phyloP scores from a whole-genome alignment of 257 asterid species.

The Penstemon eatonii region DNA sequence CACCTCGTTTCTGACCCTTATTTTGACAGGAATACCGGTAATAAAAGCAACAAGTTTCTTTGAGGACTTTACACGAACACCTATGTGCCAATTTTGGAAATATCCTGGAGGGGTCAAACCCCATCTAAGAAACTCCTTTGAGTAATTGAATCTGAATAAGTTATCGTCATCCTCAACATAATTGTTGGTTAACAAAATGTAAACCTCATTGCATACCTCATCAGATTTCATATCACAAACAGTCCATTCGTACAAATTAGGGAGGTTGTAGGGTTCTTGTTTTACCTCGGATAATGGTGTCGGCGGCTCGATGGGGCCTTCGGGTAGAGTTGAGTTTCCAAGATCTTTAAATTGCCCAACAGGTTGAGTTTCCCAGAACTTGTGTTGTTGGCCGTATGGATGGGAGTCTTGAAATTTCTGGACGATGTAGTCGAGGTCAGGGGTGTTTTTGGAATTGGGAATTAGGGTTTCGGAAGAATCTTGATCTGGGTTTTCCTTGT shows the following conservation, averaged over 20 bases:
- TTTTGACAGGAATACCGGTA: slow-evolving; percentile 47
- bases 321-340: slow-evolving; percentile 45
- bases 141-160: slow-evolving; percentile 56
- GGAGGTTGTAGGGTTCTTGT: slow-evolving; percentile 61
- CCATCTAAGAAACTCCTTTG: slow-evolving; percentile 59
- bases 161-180: slow-evolving; percentile 62
- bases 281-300: slow-evolving; percentile 49
- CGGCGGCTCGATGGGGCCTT: slow-evolving; percentile 55
- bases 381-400: slow-evolving; percentile 37
- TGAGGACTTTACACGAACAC: slow-evolving; percentile 49
- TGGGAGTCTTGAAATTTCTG: slow-evolving; percentile 41
- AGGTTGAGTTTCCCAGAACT: slow-evolving; percentile 64
- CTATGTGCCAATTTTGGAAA: slow-evolving; percentile 51
- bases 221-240: slow-evolving; percentile 49
- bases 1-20: slow-evolving; percentile 42
- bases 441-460: slow-evolving; percentile 31
- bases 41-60: slow-evolving; percentile 55
- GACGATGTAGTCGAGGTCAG: slow-evolving; percentile 35
- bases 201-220: slow-evolving; percentile 54
- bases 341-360: slow-evolving; percentile 57
- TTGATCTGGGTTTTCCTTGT: slow-evolving; percentile 37
- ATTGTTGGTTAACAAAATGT: slow-evolving; percentile 41
- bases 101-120: slow-evolving; percentile 54
- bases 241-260: slow-evolving; percentile 51
- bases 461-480: slow-evolving; percentile 32